Conservation (phyloP, 768 basidiomycete species). For the Amanita jacksonii region DNA sequence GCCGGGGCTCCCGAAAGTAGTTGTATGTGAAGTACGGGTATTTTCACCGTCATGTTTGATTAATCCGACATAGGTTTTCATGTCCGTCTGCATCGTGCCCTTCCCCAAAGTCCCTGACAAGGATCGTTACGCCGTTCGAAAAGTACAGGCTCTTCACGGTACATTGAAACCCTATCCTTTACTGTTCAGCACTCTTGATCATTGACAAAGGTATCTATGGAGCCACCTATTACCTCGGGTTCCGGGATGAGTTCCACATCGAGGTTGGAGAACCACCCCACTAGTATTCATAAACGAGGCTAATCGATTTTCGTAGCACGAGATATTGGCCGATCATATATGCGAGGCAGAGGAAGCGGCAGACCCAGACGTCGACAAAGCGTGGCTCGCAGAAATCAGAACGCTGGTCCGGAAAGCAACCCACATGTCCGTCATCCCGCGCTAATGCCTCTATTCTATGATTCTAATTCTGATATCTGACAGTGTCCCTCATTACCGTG, state of each 20-base stretch:
- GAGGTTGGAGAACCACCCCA: conserved; percentile 18
- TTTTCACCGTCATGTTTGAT: not conserved
- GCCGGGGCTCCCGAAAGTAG: conserved; percentile 58
- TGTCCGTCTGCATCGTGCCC: conserved; percentile 48
- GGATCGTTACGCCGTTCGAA: conserved; percentile 47
- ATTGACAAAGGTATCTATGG: conserved; percentile 43
- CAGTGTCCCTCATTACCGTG: conserved; percentile 52
- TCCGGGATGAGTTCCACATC: conserved; percentile 50
- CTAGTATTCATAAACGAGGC: not conserved
- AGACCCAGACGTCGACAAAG: conserved; percentile 23
- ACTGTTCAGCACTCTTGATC: not conserved
- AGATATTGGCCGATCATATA: conserved; percentile 41
- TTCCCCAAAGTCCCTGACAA: conserved; percentile 36
- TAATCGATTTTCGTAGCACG: conserved; percentile 18
- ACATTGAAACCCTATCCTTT: not conserved
- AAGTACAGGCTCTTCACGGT: conserved; percentile 49
- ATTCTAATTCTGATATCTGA: not conserved
- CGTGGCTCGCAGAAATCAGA: conserved; percentile 31
- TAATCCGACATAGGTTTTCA: conserved; percentile 38
- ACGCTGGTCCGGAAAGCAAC: conserved; percentile 32
- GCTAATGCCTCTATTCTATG: not conserved
- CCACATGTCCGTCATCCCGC: conserved; percentile 41
- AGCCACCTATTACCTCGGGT: conserved; percentile 50
- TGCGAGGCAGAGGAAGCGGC: conserved; percentile 35
- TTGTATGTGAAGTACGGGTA: conserved; percentile 32